A percentile compares a stretch with the other conserved stretches of the same genome.
Conservation (phyloP, 345 rosid species). For the Kandelia obovata region DNA sequence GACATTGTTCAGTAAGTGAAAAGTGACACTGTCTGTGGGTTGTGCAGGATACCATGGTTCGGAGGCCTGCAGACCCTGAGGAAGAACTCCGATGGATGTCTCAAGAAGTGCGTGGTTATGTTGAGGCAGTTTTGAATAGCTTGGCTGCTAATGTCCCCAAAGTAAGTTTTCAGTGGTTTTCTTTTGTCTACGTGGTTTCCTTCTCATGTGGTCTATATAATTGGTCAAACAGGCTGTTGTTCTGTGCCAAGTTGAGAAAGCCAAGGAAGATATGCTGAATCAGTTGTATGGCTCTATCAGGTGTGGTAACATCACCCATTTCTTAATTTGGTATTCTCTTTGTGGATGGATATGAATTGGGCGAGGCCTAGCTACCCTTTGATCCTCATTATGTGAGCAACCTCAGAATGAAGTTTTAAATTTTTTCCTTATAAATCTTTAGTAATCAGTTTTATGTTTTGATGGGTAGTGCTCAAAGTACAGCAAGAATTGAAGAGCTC, state of each 20-base stretch:
- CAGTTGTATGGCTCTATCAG: constrained; percentile 88
- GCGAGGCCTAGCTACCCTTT: background rate
- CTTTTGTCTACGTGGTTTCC: background rate
- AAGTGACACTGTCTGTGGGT: no score
- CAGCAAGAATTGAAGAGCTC: constrained; percentile 72
- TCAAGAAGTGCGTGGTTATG: constrained; percentile 98
- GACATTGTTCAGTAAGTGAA: no score
- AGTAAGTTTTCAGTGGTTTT: constrained; percentile 33
- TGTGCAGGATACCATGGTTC: constrained; percentile 76
- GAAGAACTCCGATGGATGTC: constrained; percentile 99
- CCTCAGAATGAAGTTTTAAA: no score
- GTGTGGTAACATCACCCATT: constrained; percentile 28
- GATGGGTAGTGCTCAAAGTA: constrained; percentile 63
- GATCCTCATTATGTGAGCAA: background rate
- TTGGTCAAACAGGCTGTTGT: constrained; percentile 75
- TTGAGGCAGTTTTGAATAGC: constrained; percentile 99
- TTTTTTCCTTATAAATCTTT: background rate
- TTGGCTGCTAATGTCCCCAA: constrained; percentile 98
- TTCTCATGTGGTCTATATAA: constrained; percentile 5
- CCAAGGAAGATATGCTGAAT: constrained; percentile 97
- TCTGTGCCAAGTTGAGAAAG: constrained; percentile 99
- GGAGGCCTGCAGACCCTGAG: constrained; percentile 93
- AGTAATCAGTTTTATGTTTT: background rate
- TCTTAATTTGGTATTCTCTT: background rate
- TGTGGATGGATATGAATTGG: background rate